Evolutionary conservation across 768 basidiomycete genomes (phyloP).

Genomic region (Panus rudis): DNA sequence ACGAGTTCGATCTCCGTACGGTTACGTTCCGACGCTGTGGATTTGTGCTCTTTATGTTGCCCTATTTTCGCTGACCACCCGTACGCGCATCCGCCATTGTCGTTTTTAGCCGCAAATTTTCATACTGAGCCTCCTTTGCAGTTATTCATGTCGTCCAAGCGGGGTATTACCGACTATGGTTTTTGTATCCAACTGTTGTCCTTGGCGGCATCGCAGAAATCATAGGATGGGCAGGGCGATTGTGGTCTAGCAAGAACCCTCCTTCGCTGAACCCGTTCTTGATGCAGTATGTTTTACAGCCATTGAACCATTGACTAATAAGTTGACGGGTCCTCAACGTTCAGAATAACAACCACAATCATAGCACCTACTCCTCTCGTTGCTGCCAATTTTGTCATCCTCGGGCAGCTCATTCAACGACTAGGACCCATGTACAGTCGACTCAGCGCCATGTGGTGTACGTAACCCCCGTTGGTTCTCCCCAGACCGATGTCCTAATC

Average conservation of each 20-base stretch:
- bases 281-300: conserved; percentile 27
- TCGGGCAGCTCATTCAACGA: conserved; percentile 39
- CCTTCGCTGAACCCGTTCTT: conserved; percentile 26
- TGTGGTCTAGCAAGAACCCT: conserved; percentile 27
- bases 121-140: conserved; percentile 2
- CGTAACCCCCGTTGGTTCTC: conserved; percentile 10
- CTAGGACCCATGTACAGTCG: conserved; percentile 42
- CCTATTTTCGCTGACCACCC: conserved; percentile 10
- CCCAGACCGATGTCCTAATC: background rate
- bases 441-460: conserved; percentile 35
- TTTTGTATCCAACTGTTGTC: conserved; percentile 27
- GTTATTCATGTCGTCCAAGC: conserved; percentile 25
- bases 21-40: conserved; percentile 11
- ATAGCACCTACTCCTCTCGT: conserved; percentile 49
- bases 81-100: conserved; percentile 8
- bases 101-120: background rate
- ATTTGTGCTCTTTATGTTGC: conserved; percentile 12
- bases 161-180: conserved; percentile 25
- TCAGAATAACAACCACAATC: conserved; percentile 43
- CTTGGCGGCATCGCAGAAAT: conserved; percentile 27
- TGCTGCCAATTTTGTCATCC: conserved; percentile 53
- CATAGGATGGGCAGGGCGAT: conserved; percentile 30
- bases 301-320: background rate
- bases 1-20: conserved; percentile 7
- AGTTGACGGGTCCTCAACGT: background rate